Conservation (phyloP, 2,329 filamentous ascomycete genomes). For the Penicillium sp. region DNA sequence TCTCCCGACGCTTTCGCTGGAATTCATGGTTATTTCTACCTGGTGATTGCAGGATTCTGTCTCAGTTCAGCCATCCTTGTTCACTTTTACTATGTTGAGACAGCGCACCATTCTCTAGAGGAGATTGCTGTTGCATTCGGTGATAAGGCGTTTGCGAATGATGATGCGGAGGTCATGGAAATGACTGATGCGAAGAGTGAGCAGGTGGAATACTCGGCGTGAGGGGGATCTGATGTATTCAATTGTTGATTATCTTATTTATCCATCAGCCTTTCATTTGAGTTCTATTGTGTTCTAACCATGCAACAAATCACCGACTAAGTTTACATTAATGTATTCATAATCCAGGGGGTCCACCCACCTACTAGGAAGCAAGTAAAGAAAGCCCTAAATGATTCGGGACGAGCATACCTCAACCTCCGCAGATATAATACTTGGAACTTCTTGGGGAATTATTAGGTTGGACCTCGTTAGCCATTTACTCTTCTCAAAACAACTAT, state of each 20-base stretch:
- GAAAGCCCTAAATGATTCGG: background rate
- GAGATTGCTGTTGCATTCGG: conserved; percentile 46
- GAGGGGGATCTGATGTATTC: background rate
- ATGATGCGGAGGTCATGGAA: conserved; percentile 16
- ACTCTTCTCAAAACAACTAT: background rate
- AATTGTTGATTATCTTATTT: background rate
- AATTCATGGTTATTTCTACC: conserved; percentile 46
- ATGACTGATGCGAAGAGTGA: conserved; percentile 10
- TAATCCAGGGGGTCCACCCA: background rate
- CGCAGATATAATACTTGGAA: background rate
- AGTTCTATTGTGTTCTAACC: background rate
- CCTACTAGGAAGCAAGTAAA: background rate
- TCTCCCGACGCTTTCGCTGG: conserved; percentile 45
- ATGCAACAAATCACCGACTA: background rate
- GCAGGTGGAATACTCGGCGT: conserved; percentile 3
- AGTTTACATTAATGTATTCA: background rate
- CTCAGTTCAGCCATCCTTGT: conserved; percentile 38
- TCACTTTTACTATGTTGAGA: conserved; percentile 47
- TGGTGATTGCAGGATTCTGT: conserved; percentile 46
- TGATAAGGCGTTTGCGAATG: conserved; percentile 39
- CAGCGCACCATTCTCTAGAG: conserved; percentile 34
- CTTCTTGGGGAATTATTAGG: background rate
- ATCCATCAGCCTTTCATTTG: background rate
- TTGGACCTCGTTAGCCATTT: no score
- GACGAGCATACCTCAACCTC: background rate